Percentiles rank a stretch among this genome's conserved stretches.
Evolutionary conservation across 2,329 filamentous ascomycete genomes (phyloP).

Genomic region (Apiospora malaysiana): DNA sequence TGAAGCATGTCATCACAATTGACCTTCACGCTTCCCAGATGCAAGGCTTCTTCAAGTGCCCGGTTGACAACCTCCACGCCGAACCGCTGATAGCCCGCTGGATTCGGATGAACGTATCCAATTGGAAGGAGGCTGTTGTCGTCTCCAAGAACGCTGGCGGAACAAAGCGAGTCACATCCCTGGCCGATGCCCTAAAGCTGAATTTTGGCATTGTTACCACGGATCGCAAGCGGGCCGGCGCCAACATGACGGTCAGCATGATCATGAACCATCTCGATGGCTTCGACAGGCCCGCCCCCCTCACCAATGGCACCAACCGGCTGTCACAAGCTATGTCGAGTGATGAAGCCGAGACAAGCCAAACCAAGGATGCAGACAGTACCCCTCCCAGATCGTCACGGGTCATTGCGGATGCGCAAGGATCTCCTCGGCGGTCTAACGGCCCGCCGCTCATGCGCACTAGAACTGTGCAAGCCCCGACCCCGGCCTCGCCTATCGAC

Average conservation of each 20-base stretch:
- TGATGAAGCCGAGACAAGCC: conserved; percentile 33
- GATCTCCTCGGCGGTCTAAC: conserved; percentile 48
- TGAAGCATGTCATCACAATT: conserved; percentile 97
- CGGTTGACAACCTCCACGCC: conserved; percentile 95
- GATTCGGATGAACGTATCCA: conserved; percentile 86
- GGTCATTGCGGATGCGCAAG: conserved; percentile 47
- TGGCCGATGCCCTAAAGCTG: conserved; percentile 94
- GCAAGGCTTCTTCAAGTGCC: conserved; percentile 98
- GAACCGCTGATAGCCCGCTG: conserved; percentile 94
- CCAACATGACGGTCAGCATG: conserved; percentile 78
- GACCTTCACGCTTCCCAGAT: conserved; percentile 98
- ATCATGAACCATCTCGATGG: conserved; percentile 74
- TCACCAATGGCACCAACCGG: conserved; percentile 36
- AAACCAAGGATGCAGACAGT: conserved; percentile 36
- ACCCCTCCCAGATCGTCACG: conserved; percentile 31
- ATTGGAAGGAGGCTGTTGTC: conserved; percentile 91
- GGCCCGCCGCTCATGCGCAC: conserved; percentile 37
- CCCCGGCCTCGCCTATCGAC: conserved; percentile 44
- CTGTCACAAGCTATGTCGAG: conserved; percentile 27
- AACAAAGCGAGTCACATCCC: conserved; percentile 93
- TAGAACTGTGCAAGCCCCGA: conserved; percentile 39
- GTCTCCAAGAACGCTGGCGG: conserved; percentile 98
- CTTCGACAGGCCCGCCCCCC: conserved; percentile 35
- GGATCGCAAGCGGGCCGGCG: conserved; percentile 68
- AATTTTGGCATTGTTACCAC: conserved; percentile 98